Base-by-base conservation (phyloP, 2,329 filamentous ascomycete genomes). In the Fusarium transvaalense region DNA sequence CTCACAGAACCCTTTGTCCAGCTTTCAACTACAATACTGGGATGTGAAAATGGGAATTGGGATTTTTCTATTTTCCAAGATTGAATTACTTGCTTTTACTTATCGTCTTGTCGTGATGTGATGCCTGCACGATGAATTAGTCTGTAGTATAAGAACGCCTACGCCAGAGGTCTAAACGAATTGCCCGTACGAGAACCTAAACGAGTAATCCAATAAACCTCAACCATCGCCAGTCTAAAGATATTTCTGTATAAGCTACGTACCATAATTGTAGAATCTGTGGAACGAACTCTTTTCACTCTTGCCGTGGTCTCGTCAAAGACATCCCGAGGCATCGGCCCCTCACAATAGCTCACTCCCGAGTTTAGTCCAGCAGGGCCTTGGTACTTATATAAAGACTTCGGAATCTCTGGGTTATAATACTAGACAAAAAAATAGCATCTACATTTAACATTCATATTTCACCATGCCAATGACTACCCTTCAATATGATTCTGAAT, bases 401-500 rank as follows among this genome's bases (percentile, higher is more conserved):
- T 2, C 19, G 23, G 21, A 9, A 4, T 12, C 10, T 8, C 43
- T 6, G 12, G 15, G 7, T 41, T 9, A 23, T 9, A 47, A 6
- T 17, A n/a, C 5, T 23, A 14, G 5, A 23, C 13, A 41, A 23
- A 41, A 0, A 41, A 23, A 41, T 0, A 23, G 17, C 45, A 14
- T 2, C 19, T 4, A 6, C 7, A 9, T 3, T 34, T 17, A 2
- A 6, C 29, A 13, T 23, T 31, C 2, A 27, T 25, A 25, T 25
- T 25, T 25, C 13, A 56, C 2, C 15, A 68, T 73, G 70, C 15
- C 70, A 17, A 7, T 23, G 17, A 25, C 14, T 4, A 25, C 47
- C n/a, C 47, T 73, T 10, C 37, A 31, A 31, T 73, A 70, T 13
- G 71, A 73, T 15, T 10, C 51, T 10, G 70, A 69, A 21, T 73